A percentile compares a stretch with the other conserved stretches of the same genome.
phyloP scores from a whole-genome alignment of 345 rosid genomes.

The Physaria fendleri region DNA sequence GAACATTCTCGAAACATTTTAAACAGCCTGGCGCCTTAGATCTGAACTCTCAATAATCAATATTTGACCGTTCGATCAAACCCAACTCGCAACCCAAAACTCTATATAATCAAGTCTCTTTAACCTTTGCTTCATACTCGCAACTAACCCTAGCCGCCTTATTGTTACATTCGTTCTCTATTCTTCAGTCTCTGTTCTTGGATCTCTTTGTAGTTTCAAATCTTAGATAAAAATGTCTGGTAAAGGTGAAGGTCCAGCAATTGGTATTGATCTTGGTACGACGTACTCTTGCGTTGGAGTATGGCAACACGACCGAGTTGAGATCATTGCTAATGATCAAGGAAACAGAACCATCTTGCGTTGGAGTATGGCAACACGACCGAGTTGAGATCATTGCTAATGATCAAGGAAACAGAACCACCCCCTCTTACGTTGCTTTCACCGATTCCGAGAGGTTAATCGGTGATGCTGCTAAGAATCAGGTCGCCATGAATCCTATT shows the following conservation, averaged over 20 bases:
- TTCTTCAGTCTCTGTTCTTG: neutral
- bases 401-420: neutral
- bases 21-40: constrained; percentile 28
- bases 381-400: neutral
- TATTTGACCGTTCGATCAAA: constrained; percentile 31
- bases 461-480: neutral
- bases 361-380: neutral
- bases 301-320: constrained; percentile 77
- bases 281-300: constrained; percentile 75
- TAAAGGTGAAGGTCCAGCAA: constrained; percentile 77
- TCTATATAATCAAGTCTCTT: constrained; percentile 29
- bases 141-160: constrained; percentile 35
- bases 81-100: neutral
- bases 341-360: constrained; percentile 48
- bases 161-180: neutral
- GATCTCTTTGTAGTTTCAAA: neutral
- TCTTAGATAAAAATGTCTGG: constrained; percentile 43
- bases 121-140: neutral
- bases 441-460: neutral
- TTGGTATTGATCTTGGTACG: constrained; percentile 69
- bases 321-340: constrained; percentile 73
- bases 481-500: neutral
- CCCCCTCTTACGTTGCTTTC: neutral
- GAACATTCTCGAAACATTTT: constrained; percentile 26
- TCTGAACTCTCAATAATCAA: constrained; percentile 1